phyloP scores from a whole-genome alignment of 352 stramenopile species.

The Globisporangium lucens region DNA sequence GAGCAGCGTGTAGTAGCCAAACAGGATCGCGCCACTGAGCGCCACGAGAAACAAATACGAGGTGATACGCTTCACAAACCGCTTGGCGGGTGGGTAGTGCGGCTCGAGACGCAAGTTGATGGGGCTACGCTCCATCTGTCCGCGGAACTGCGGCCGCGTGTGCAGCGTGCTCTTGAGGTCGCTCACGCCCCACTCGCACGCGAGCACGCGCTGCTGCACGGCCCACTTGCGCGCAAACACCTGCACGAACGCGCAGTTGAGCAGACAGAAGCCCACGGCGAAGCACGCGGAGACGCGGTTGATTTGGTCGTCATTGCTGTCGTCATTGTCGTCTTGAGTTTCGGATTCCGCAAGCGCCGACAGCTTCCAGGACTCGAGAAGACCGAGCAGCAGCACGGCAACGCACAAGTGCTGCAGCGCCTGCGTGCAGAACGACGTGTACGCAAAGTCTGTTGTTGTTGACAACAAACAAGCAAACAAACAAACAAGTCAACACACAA shows the following conservation, averaged over 20 bases:
- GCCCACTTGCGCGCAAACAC: conserved; percentile 65
- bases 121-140: conserved; percentile 41
- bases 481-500: conserved; percentile 2
- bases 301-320: conserved; percentile 1
- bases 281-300: conserved; percentile 6
- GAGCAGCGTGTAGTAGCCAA: conserved; percentile 34
- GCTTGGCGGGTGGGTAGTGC: conserved; percentile 31
- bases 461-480: neutral
- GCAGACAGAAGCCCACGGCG: conserved; percentile 38
- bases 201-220: conserved; percentile 34
- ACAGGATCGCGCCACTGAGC: conserved; percentile 26
- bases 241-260: conserved; percentile 44
- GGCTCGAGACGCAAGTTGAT: conserved; percentile 58
- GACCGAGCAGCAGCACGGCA: conserved; percentile 30
- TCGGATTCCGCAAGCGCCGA: neutral
- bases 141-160: conserved; percentile 54
- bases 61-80: conserved; percentile 27
- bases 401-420: conserved; percentile 38
- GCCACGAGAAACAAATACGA: conserved; percentile 24
- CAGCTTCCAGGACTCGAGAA: conserved; percentile 12
- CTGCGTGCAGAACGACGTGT: conserved; percentile 53
- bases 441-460: conserved; percentile 27
- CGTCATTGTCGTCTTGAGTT: neutral
- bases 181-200: conserved; percentile 49
- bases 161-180: conserved; percentile 21